Conservation (phyloP, 2,329 filamentous ascomycete species). For the Colletotrichum orchidophilum region DNA sequence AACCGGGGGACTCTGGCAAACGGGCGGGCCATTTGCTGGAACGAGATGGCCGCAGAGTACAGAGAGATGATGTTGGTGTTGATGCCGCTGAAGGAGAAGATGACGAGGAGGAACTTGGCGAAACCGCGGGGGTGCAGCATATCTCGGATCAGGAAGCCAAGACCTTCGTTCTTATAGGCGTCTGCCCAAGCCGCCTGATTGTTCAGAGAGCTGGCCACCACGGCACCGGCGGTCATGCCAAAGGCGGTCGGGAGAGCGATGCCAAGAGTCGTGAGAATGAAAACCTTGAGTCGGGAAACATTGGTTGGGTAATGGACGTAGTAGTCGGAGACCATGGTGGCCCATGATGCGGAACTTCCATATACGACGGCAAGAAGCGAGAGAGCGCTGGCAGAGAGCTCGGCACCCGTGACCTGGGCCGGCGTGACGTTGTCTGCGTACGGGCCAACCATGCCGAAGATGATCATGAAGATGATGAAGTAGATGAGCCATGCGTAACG, state of each 20-base stretch:
- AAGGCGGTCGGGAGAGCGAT: background rate
- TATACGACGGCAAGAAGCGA: slow-evolving; percentile 56
- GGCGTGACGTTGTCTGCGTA: slow-evolving; percentile 51
- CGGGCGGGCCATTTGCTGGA: background rate
- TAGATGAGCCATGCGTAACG: slow-evolving; percentile 59
- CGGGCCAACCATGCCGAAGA: slow-evolving; percentile 55
- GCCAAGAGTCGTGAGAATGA: background rate
- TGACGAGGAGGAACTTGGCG: background rate
- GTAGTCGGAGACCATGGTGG: slow-evolving; percentile 43
- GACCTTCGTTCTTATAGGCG: background rate
- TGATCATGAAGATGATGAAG: slow-evolving; percentile 58
- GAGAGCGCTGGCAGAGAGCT: slow-evolving; percentile 50
- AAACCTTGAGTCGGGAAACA: background rate
- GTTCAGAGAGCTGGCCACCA: background rate
- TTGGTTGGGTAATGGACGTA: background rate
- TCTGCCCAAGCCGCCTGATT: background rate
- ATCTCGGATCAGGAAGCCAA: background rate
- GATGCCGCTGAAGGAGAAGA: slow-evolving; percentile 4
- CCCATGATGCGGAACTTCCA: slow-evolving; percentile 59
- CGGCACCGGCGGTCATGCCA: background rate
- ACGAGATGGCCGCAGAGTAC: slow-evolving; percentile 2
- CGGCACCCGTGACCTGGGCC: slow-evolving; percentile 43
- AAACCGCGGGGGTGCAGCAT: background rate
- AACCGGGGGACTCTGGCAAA: background rate
- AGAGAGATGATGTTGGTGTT: slow-evolving; percentile 5